A percentile compares a stretch with the other conserved stretches of the same genome.
Conservation (phyloP, 371 early-diverging fungal genomes). For the Mucor piriformis region DNA sequence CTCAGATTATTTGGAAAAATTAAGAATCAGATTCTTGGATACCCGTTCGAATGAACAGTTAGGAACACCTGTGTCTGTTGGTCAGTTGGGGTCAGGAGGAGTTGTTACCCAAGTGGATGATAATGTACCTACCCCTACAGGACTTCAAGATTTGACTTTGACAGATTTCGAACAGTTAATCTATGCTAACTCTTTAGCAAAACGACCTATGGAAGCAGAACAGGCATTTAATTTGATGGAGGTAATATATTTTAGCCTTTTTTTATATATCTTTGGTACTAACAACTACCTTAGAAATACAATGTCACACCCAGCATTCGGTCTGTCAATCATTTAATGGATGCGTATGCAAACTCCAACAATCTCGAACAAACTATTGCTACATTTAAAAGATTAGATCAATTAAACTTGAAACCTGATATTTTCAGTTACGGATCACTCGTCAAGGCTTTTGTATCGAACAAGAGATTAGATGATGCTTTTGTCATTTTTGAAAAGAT, state of each 20-base stretch:
- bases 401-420: slow-evolving; percentile 57
- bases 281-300: slow-evolving; percentile 33
- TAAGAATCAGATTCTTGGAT: slow-evolving; percentile 50
- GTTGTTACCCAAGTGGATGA: neutral
- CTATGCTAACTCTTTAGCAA: slow-evolving; percentile 72
- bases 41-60: slow-evolving; percentile 27
- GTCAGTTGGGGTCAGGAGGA: neutral
- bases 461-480: slow-evolving; percentile 67
- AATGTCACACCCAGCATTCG: slow-evolving; percentile 66
- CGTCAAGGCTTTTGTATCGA: slow-evolving; percentile 70
- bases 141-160: neutral
- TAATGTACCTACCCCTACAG: neutral
- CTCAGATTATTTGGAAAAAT: slow-evolving; percentile 47
- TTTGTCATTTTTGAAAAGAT: slow-evolving; percentile 75
- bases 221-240: slow-evolving; percentile 71
- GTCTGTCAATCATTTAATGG: slow-evolving; percentile 77
- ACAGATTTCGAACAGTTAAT: slow-evolving; percentile 57
- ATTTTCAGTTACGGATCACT: slow-evolving; percentile 69
- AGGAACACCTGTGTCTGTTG: neutral
- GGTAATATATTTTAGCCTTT: slow-evolving; percentile 10
- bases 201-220: slow-evolving; percentile 71
- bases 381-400: slow-evolving; percentile 55
- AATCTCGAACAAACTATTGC: slow-evolving; percentile 63
- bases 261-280: too few species aligned
- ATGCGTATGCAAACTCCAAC: slow-evolving; percentile 75